Evolutionary conservation across 2,329 filamentous ascomycete genomes (phyloP).

Genomic region (Blastomyces percursus): DNA sequence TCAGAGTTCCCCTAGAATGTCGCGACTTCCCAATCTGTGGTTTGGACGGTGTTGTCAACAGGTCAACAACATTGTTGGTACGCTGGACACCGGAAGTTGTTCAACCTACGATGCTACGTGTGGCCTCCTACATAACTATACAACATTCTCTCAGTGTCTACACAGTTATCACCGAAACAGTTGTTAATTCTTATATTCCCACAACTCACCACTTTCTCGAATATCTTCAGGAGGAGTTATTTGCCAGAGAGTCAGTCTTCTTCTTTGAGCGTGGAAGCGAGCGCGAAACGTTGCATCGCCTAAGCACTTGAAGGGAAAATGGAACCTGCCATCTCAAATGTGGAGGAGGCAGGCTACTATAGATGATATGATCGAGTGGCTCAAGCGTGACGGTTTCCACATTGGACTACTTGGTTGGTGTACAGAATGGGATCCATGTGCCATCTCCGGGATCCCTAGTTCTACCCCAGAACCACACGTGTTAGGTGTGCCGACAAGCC

Average conservation of each 20-base stretch:
- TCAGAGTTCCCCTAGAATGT: neutral
- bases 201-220: neutral
- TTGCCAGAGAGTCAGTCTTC: neutral
- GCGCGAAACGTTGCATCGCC: neutral
- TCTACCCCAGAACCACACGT: neutral
- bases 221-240: too few species aligned
- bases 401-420: constrained; percentile 11
- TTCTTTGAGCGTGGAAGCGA: neutral
- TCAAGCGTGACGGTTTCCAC: constrained; percentile 12
- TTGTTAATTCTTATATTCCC: neutral
- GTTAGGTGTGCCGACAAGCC: neutral
- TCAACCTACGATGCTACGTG: too few species aligned
- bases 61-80: neutral
- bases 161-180: neutral
- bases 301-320: neutral
- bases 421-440: constrained; percentile 3
- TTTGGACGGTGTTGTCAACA: neutral
- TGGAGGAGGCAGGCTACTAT: constrained; percentile 2
- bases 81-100: neutral
- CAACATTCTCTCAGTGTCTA: neutral
- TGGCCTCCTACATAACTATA: neutral
- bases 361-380: constrained; percentile 13
- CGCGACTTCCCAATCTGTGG: neutral
- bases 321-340: neutral
- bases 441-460: neutral